phyloP scores from a whole-genome alignment of 2,329 filamentous ascomycete genomes.

The Nigrospora sphaerica region DNA sequence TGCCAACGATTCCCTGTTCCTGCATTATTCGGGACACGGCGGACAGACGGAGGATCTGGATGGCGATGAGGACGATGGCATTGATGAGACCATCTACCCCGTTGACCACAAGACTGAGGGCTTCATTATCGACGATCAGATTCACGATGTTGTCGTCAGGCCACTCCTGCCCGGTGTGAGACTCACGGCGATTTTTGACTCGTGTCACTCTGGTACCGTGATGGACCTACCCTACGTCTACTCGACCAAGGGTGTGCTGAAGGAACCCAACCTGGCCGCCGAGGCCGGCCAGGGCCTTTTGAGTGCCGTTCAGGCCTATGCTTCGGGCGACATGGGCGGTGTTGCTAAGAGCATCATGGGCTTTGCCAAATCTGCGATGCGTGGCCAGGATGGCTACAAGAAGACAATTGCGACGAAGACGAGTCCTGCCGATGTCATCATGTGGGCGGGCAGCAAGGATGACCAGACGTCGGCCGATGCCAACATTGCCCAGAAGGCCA shows the following conservation, averaged over 20 bases:
- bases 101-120: slow-evolving; percentile 75
- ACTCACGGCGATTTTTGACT: slow-evolving; percentile 57
- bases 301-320: slow-evolving; percentile 51
- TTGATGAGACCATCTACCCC: slow-evolving; percentile 78
- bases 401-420: slow-evolving; percentile 83
- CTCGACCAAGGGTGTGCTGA: slow-evolving; percentile 61
- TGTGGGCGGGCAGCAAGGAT: slow-evolving; percentile 97
- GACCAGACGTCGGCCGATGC: slow-evolving; percentile 94
- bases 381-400: slow-evolving; percentile 74
- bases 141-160: slow-evolving; percentile 66
- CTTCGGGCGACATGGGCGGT: slow-evolving; percentile 69
- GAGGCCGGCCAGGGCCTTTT: slow-evolving; percentile 60
- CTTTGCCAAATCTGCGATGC: slow-evolving; percentile 83
- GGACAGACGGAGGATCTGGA: slow-evolving; percentile 76
- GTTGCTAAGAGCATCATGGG: slow-evolving; percentile 75
- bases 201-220: slow-evolving; percentile 60
- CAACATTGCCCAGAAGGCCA: slow-evolving; percentile 83
- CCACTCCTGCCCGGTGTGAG: slow-evolving; percentile 50
- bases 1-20: slow-evolving; percentile 70
- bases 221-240: slow-evolving; percentile 63
- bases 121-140: slow-evolving; percentile 77
- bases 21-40: slow-evolving; percentile 56
- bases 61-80: slow-evolving; percentile 74
- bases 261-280: slow-evolving; percentile 61
- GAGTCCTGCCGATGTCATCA: slow-evolving; percentile 88